These are phyloP conservation scores for Fistulifera pelliculosa DNA, from an alignment of 108 stramenopile genomes.

Conservation along the genomic window DNA sequence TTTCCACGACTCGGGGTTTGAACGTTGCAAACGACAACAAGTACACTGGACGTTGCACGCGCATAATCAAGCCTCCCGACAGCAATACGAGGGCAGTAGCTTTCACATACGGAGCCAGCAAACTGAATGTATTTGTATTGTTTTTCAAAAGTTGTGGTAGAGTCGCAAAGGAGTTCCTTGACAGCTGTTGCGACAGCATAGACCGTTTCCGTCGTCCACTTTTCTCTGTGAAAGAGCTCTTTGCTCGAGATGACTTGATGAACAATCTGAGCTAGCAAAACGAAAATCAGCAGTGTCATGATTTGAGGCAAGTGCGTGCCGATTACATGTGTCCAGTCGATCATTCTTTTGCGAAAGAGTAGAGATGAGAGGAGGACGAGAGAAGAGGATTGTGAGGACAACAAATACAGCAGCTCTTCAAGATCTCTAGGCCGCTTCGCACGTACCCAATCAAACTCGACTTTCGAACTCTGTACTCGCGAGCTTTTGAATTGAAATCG, in stretches of 20 bases:
- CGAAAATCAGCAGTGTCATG: slow-evolving; percentile 44
- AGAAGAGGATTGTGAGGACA: background rate
- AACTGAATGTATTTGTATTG: slow-evolving; percentile 28
- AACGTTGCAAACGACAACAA: slow-evolving; percentile 88
- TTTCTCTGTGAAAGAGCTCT: slow-evolving; percentile 37
- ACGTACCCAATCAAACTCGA: slow-evolving; percentile 56
- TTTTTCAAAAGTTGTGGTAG: slow-evolving; percentile 33
- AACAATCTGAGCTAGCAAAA: slow-evolving; percentile 62
- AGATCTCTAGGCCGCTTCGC: background rate
- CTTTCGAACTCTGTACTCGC: slow-evolving; percentile 38
- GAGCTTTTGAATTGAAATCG: too few species aligned
- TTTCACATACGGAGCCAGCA: slow-evolving; percentile 74
- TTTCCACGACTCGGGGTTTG: slow-evolving; percentile 91
- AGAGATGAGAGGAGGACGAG: background rate
- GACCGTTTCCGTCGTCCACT: slow-evolving; percentile 43
- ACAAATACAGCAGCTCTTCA: too few species aligned
- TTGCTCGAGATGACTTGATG: slow-evolving; percentile 69
- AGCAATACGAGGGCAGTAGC: slow-evolving; percentile 55
- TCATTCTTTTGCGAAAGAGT: slow-evolving; percentile 39
- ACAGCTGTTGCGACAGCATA: slow-evolving; percentile 39
- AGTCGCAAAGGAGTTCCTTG: slow-evolving; percentile 45
- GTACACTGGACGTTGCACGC: slow-evolving; percentile 83
- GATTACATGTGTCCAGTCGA: slow-evolving; percentile 85
- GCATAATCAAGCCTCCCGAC: slow-evolving; percentile 54
- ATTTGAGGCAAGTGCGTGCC: slow-evolving; percentile 68